These are phyloP conservation scores for Castanopsis chinensis DNA, from an alignment of 306 rosid genomes.

Conservation along the genomic window DNA sequence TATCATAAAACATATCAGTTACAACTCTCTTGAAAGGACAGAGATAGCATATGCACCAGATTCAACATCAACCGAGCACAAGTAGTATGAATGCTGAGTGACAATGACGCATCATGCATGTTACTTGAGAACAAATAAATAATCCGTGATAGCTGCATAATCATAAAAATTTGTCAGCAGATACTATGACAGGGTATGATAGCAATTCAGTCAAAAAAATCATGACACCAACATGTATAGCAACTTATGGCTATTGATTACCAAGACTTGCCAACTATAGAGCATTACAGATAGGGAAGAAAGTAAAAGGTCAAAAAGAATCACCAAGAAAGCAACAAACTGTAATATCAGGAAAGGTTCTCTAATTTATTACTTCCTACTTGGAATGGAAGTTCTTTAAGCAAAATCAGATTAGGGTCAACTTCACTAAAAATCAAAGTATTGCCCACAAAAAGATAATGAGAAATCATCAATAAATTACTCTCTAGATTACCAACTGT, in stretches of 20 bases:
- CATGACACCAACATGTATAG: slow-evolving; percentile 14
- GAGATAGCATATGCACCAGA: slow-evolving; percentile 61
- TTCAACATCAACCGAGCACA: slow-evolving; percentile 99
- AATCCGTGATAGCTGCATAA: slow-evolving; percentile 88
- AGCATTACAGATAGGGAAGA: not conserved
- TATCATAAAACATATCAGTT: slow-evolving; percentile 17
- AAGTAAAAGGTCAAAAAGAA: not conserved
- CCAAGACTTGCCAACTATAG: not conserved
- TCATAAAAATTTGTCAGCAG: slow-evolving; percentile 17
- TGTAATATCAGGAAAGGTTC: not conserved
- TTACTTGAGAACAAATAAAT: slow-evolving; percentile 96
- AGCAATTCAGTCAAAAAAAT: slow-evolving; percentile 2
- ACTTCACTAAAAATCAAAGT: too few relatives aligned
- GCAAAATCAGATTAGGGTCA: not conserved
- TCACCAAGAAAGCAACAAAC: not conserved
- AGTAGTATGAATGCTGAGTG: slow-evolving; percentile 96
- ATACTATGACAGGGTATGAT: slow-evolving; percentile 16
- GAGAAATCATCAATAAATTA: too few relatives aligned
- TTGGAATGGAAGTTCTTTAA: not conserved
- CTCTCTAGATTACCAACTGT: too few relatives aligned
- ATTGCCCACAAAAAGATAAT: too few relatives aligned
- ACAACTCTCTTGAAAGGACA: slow-evolving; percentile 16
- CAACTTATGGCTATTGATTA: not conserved
- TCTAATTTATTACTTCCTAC: too few relatives aligned
- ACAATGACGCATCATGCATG: slow-evolving; percentile 97